phyloP scores from a whole-genome alignment of 2,329 filamentous ascomycete genomes.

The Fusarium staphyleae region DNA sequence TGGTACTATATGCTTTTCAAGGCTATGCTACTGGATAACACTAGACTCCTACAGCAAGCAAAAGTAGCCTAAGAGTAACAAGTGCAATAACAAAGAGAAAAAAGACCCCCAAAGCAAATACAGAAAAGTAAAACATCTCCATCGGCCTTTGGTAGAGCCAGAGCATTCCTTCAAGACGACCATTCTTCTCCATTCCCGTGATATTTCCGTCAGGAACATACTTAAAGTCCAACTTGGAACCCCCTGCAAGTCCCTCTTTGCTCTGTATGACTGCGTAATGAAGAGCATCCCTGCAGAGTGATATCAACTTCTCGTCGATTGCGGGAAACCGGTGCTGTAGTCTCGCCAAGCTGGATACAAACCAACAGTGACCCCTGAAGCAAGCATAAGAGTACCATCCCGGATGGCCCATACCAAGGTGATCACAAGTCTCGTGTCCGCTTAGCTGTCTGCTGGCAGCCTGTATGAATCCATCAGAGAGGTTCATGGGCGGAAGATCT shows the following conservation, averaged over 20 bases:
- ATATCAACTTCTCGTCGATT: constrained; percentile 38
- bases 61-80: too few relatives aligned
- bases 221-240: constrained; percentile 46
- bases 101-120: constrained; percentile 33
- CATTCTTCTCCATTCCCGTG: constrained; percentile 36
- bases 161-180: constrained; percentile 6
- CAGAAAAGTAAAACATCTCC: constrained; percentile 36
- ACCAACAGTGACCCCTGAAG: constrained; percentile 45
- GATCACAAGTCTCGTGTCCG: constrained; percentile 48
- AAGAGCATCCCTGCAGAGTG: constrained; percentile 37
- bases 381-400: constrained; percentile 40
- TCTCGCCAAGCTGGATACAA: constrained; percentile 40
- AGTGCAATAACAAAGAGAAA: too few relatives aligned
- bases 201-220: constrained; percentile 40
- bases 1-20: too few relatives aligned
- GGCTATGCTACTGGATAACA: too few relatives aligned
- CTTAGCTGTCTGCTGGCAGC: constrained; percentile 48
- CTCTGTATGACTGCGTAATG: constrained; percentile 43
- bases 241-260: constrained; percentile 35
- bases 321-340: constrained; percentile 37
- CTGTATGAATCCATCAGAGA: constrained; percentile 39
- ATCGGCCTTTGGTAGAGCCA: constrained; percentile 36
- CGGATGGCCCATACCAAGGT: constrained; percentile 45
- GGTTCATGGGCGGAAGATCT: constrained; percentile 47
- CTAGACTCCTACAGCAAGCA: too few relatives aligned